Percentiles rank a stretch among this genome's conserved stretches.
These are phyloP conservation scores for Chlorella sp. DNA, from an alignment of 139 green algal genomes.

Conservation along the genomic window DNA sequence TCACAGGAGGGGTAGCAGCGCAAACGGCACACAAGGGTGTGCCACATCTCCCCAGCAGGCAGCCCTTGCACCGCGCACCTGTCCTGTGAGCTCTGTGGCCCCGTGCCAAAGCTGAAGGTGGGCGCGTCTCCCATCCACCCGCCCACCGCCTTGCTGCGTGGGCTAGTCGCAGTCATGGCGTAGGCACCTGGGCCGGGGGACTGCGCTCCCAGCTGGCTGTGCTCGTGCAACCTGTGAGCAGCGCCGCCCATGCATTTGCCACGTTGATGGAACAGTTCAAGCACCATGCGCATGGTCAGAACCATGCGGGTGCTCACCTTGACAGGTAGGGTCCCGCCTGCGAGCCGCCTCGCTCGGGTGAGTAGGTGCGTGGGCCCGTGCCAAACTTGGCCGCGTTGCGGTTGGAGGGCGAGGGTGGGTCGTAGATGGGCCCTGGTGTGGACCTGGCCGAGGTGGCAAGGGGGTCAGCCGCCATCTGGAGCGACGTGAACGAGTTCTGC, in stretches of 20 bases:
- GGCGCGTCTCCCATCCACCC: slow-evolving; percentile 5
- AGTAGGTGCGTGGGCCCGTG: not conserved
- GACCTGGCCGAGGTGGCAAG: not conserved
- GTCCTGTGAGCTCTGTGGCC: not conserved
- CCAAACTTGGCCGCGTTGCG: not conserved
- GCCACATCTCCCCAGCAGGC: no score
- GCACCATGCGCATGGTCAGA: no score
- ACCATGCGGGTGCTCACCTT: not conserved
- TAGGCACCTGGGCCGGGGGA: slow-evolving; percentile 1
- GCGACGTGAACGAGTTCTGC: not conserved
- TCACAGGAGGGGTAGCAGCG: no score
- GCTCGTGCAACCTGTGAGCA: slow-evolving; percentile 3
- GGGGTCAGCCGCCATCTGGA: slow-evolving; percentile 1
- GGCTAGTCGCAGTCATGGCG: not conserved
- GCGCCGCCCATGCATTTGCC: not conserved
- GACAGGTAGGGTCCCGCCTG: not conserved
- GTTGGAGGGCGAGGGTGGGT: not conserved
- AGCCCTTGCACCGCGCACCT: not conserved
- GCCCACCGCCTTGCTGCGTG: not conserved
- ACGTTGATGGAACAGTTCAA: not conserved
- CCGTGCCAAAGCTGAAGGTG: slow-evolving; percentile 2
- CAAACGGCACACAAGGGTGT: no score
- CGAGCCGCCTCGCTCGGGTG: not conserved
- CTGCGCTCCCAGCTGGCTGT: slow-evolving; percentile 2
- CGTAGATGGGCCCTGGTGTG: slow-evolving; percentile 1